Percentiles rank a stretch among this genome's conserved stretches.
phyloP scores from a whole-genome alignment of 495 filamentous ascomycete species.

The Penicillium longicatenatum region DNA sequence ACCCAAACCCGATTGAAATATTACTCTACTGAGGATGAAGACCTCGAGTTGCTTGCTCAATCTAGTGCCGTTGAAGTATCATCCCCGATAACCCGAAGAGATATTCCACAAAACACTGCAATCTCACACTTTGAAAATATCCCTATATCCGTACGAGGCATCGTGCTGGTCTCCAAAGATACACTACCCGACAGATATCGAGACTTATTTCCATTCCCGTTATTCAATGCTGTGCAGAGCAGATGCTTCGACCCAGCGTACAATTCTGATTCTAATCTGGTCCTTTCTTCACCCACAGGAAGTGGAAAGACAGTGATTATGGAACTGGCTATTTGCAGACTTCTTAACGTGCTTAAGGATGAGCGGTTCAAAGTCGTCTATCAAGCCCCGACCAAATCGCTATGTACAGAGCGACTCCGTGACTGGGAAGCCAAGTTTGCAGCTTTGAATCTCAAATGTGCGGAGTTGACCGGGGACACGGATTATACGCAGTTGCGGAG shows the following conservation, averaged over 20 bases:
- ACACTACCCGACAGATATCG: constrained; percentile 77
- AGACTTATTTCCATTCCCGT: constrained; percentile 72
- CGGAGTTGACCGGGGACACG: constrained; percentile 91
- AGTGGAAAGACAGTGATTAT: constrained; percentile 92
- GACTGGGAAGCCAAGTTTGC: constrained; percentile 90
- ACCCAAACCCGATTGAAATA: not conserved
- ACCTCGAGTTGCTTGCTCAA: constrained; percentile 42
- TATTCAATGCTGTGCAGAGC: constrained; percentile 93
- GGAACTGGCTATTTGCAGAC: constrained; percentile 87
- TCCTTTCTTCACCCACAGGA: constrained; percentile 88
- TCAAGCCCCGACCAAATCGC: constrained; percentile 90
- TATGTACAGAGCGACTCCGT: constrained; percentile 78
- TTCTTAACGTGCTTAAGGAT: constrained; percentile 61
- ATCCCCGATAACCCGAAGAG: not conserved
- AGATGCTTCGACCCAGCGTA: constrained; percentile 79
- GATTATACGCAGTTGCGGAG: constrained; percentile 69
- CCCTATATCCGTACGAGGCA: constrained; percentile 58
- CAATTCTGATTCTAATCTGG: constrained; percentile 75
- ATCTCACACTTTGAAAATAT: constrained; percentile 29
- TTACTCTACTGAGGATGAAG: constrained; percentile 16
- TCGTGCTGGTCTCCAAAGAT: constrained; percentile 70
- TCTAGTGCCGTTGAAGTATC: not conserved
- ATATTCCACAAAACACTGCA: not conserved
- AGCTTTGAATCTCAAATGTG: constrained; percentile 71
- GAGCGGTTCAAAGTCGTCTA: constrained; percentile 91